Evolutionary conservation across 2,329 filamentous ascomycete species (phyloP).

Genomic region (Juglanconis oblonga): DNA sequence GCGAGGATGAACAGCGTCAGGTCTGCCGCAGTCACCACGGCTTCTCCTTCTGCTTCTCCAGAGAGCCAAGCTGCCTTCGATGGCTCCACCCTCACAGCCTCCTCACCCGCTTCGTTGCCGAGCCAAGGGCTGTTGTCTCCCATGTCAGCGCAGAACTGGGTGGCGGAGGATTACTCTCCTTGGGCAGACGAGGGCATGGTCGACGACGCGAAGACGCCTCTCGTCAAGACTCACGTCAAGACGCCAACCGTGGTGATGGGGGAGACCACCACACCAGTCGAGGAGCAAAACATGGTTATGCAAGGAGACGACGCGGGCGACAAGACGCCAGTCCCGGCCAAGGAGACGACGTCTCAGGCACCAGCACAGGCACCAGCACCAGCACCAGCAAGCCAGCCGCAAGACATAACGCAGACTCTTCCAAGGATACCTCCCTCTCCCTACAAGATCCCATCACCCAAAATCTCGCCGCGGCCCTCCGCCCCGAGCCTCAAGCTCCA

Average conservation of each 20-base stretch:
- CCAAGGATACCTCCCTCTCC: neutral
- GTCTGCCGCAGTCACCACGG: neutral
- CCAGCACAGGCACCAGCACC: neutral
- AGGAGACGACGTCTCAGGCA: neutral
- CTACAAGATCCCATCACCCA: neutral
- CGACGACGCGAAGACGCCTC: neutral
- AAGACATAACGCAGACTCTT: neutral
- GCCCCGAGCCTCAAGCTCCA: constrained; percentile 18
- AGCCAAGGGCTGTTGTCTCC: neutral
- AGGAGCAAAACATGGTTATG: neutral
- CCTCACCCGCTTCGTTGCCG: neutral
- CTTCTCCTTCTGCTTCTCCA: neutral
- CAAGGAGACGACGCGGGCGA: neutral
- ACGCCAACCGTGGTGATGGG: neutral
- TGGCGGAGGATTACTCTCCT: neutral
- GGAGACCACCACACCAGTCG: neutral
- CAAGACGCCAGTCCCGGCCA: neutral
- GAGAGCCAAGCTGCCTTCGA: neutral
- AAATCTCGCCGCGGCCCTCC: constrained; percentile 4
- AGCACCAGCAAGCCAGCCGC: neutral
- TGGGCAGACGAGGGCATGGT: neutral
- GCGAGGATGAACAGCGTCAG: neutral
- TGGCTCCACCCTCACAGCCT: neutral
- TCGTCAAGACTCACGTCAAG: neutral
- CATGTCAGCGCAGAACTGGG: neutral